These are phyloP conservation scores for Metschnikowia orientalis DNA, from an alignment of 805 yeast genomes.

Conservation along the genomic window DNA sequence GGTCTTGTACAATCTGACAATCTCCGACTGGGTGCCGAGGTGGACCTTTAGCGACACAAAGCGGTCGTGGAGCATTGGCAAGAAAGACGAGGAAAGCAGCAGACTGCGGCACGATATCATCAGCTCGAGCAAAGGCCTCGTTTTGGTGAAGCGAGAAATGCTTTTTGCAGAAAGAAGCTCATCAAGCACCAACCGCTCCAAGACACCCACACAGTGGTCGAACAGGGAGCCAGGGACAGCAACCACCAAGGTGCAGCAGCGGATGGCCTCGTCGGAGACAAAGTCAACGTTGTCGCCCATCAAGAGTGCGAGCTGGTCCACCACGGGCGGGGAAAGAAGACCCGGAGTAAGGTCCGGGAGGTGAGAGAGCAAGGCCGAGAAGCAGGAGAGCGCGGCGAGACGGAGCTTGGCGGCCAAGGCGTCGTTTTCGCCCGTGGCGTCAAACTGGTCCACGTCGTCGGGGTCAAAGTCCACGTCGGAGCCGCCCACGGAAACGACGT, in stretches of 20 bases:
- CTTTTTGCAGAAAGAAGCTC: conserved; percentile 22
- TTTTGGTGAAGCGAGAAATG: conserved; percentile 20
- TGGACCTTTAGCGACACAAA: conserved; percentile 19
- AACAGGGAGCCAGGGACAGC: conserved; percentile 37
- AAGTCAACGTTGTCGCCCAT: conserved; percentile 43
- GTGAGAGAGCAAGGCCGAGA: conserved; percentile 33
- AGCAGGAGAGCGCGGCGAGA: conserved; percentile 44
- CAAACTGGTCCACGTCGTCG: conserved; percentile 38
- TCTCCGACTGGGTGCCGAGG: conserved; percentile 24
- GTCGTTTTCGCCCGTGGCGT: conserved; percentile 39
- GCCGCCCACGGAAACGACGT: conserved; percentile 18
- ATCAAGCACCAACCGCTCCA: conserved; percentile 26
- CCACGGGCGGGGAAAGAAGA: conserved; percentile 27
- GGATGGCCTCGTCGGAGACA: conserved; percentile 48
- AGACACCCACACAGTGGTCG: conserved; percentile 19
- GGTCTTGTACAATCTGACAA: conserved; percentile 24
- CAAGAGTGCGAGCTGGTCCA: conserved; percentile 28
- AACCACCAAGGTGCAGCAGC: conserved; percentile 2
- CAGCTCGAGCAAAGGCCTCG: conserved; percentile 27
- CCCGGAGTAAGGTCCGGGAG: conserved; percentile 35
- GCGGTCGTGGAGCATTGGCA: conserved; percentile 16
- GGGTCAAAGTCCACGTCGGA: conserved; percentile 25
- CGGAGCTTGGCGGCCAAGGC: conserved; percentile 61
- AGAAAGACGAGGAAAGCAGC: conserved; percentile 17
- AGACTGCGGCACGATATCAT: conserved; percentile 19